phyloP scores from a whole-genome alignment of 345 rosid genomes.

The Syzygium aromaticum region DNA sequence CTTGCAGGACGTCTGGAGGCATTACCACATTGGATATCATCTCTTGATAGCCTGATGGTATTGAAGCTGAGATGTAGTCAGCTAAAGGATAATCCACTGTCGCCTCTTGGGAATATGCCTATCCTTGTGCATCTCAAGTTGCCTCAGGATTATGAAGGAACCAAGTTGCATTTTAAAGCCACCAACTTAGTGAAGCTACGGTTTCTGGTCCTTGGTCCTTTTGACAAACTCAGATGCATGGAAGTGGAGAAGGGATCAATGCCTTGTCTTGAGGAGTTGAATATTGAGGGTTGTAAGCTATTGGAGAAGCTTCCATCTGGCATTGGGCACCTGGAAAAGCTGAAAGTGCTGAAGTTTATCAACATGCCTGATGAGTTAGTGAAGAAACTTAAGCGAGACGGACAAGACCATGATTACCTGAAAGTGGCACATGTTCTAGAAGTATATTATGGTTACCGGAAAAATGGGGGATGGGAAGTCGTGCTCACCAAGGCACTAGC shows the following conservation, averaged over 20 bases:
- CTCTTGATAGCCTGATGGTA: slow-evolving; percentile 12
- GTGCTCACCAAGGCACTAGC: neutral
- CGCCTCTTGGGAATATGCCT: slow-evolving; percentile 11
- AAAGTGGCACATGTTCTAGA: slow-evolving; percentile 16
- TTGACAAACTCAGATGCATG: slow-evolving; percentile 10
- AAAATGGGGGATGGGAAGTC: slow-evolving; percentile 19
- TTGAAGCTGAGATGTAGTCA: slow-evolving; percentile 13
- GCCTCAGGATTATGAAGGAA: slow-evolving; percentile 13
- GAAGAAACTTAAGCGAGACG: slow-evolving; percentile 2
- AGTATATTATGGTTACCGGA: slow-evolving; percentile 10
- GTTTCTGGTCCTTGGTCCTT: slow-evolving; percentile 15
- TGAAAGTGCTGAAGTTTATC: slow-evolving; percentile 17
- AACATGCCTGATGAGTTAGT: slow-evolving; percentile 18
- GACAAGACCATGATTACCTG: slow-evolving; percentile 3
- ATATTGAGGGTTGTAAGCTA: slow-evolving; percentile 10
- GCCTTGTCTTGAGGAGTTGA: slow-evolving; percentile 13
- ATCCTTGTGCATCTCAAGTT: slow-evolving; percentile 26
- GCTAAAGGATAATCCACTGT: slow-evolving; percentile 18
- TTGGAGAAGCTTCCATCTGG: slow-evolving; percentile 16
- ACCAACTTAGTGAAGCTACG: slow-evolving; percentile 18
- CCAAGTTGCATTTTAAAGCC: slow-evolving; percentile 5
- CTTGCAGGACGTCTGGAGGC: slow-evolving; percentile 16
- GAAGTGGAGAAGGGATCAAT: slow-evolving; percentile 15
- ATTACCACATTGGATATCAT: slow-evolving; percentile 14
- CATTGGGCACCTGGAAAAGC: slow-evolving; percentile 14